Evolutionary conservation across 495 filamentous ascomycete species (phyloP).

Genomic region (Hyaloscypha finlandica): DNA sequence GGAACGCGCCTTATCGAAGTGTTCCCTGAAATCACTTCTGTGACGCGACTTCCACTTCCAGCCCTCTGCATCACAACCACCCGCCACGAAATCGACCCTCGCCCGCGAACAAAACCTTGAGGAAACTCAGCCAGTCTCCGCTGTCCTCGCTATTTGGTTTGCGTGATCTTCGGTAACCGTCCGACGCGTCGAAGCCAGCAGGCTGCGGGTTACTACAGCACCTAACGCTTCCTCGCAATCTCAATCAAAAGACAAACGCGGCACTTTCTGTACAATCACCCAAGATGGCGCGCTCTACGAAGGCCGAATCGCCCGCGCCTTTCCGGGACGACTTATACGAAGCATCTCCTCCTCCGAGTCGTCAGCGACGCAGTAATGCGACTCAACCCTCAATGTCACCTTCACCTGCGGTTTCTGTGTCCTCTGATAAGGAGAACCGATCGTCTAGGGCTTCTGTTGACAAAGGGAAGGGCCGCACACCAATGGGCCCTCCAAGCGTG

Average conservation of each 20-base stretch:
- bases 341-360: slow-evolving; percentile 21
- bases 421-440: slow-evolving; percentile 60
- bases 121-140: not conserved
- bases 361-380: slow-evolving; percentile 19
- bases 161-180: not conserved
- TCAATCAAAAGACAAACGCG: not conserved
- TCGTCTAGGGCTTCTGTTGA: slow-evolving; percentile 1
- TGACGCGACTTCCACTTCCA: not conserved
- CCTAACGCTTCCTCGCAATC: not conserved
- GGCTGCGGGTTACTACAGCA: not conserved
- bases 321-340: slow-evolving; percentile 24
- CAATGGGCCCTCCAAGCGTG: slow-evolving; percentile 32
- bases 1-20: not conserved
- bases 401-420: slow-evolving; percentile 42
- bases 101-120: not conserved
- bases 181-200: not conserved
- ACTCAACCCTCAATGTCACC: slow-evolving; percentile 31
- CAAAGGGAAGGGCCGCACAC: slow-evolving; percentile 16
- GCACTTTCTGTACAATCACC: not conserved
- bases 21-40: not conserved
- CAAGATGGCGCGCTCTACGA: slow-evolving; percentile 16
- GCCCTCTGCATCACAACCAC: not conserved
- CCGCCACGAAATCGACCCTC: not conserved
- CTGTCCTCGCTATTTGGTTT: not conserved
- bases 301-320: slow-evolving; percentile 22